These are phyloP conservation scores for Mycogone perniciosa DNA, from an alignment of 2,329 filamentous ascomycete species.

Conservation along the genomic window DNA sequence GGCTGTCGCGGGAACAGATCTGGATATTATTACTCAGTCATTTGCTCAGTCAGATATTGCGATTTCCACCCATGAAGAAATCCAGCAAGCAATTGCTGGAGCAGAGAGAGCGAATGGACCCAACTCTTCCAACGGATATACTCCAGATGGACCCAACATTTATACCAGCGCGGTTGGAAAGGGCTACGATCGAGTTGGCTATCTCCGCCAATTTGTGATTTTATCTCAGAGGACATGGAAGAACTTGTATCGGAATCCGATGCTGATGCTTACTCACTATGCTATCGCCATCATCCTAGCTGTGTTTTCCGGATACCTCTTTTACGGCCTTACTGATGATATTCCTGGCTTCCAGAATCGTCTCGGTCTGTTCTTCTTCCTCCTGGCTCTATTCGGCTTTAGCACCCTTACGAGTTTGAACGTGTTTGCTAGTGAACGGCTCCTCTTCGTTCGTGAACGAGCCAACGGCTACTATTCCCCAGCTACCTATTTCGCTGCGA, in stretches of 20 bases:
- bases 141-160: slow-evolving; percentile 40
- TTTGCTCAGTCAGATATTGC: slow-evolving; percentile 77
- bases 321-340: slow-evolving; percentile 93
- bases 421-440: slow-evolving; percentile 84
- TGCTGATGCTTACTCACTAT: slow-evolving; percentile 98
- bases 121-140: slow-evolving; percentile 47
- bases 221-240: slow-evolving; percentile 89
- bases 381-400: slow-evolving; percentile 92
- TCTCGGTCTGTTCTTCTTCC: slow-evolving; percentile 94
- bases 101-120: slow-evolving; percentile 62
- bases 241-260: slow-evolving; percentile 94
- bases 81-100: slow-evolving; percentile 58
- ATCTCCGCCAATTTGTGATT: slow-evolving; percentile 77
- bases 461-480: slow-evolving; percentile 97
- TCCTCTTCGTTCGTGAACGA: slow-evolving; percentile 86
- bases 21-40: slow-evolving; percentile 72
- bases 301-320: slow-evolving; percentile 89
- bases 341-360: slow-evolving; percentile 97
- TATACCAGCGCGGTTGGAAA: slow-evolving; percentile 58
- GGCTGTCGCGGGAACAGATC: slow-evolving; percentile 62
- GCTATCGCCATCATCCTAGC: slow-evolving; percentile 92
- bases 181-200: slow-evolving; percentile 76
- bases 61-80: slow-evolving; percentile 67
- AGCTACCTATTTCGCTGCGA: slow-evolving; percentile 87
- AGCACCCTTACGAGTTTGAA: slow-evolving; percentile 90